These are phyloP conservation scores for Schwanniomyces occidentalis DNA, from an alignment of 805 yeast species.

Conservation along the genomic window DNA sequence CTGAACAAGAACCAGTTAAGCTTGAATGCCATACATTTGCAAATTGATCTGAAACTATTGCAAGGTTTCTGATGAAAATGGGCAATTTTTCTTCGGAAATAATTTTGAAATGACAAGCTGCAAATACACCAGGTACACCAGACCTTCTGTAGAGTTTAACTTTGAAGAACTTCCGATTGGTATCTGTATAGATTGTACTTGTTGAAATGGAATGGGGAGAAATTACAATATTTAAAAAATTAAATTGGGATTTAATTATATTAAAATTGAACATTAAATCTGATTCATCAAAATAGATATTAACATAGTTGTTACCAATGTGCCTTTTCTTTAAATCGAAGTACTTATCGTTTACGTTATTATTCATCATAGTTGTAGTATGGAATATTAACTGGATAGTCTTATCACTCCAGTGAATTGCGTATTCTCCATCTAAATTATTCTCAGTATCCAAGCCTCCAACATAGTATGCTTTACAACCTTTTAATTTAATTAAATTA, in stretches of 20 bases:
- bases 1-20: slow-evolving; percentile 45
- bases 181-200: slow-evolving; percentile 1
- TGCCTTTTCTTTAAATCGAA: slow-evolving; percentile 71
- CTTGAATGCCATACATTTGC: slow-evolving; percentile 68
- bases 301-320: slow-evolving; percentile 83
- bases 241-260: slow-evolving; percentile 74
- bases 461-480: slow-evolving; percentile 51
- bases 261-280: slow-evolving; percentile 66
- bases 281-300: slow-evolving; percentile 78
- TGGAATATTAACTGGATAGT: slow-evolving; percentile 74
- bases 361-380: slow-evolving; percentile 81
- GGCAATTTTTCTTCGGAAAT: slow-evolving; percentile 62
- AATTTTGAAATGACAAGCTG: slow-evolving; percentile 74
- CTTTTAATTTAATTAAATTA: slow-evolving; percentile 53
- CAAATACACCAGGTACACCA: slow-evolving; percentile 75
- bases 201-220: slow-evolving; percentile 52
- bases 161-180: slow-evolving; percentile 42
- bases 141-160: slow-evolving; percentile 64
- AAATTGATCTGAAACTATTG: slow-evolving; percentile 66
- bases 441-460: slow-evolving; percentile 79
- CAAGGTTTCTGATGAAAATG: slow-evolving; percentile 62
- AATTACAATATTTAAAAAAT: slow-evolving; percentile 76
- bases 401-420: slow-evolving; percentile 71
- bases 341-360: slow-evolving; percentile 38
- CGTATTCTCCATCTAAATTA: slow-evolving; percentile 74